These are phyloP conservation scores for Psophocarpus tetragonolobus DNA, from an alignment of 306 rosid species.

Conservation along the genomic window DNA sequence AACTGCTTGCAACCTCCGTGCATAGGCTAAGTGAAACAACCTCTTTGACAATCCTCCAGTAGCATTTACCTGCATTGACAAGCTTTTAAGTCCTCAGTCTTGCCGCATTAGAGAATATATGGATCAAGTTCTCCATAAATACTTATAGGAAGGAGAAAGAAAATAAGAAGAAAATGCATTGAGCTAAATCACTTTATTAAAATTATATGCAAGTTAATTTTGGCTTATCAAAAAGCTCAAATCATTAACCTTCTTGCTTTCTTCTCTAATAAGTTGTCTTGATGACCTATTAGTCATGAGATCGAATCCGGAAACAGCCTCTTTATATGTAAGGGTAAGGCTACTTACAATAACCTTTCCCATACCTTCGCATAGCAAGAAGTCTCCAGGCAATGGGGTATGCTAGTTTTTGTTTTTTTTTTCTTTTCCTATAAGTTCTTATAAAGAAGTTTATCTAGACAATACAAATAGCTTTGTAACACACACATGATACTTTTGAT, in stretches of 20 bases:
- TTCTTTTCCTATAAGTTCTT: not conserved
- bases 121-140: not conserved
- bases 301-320: no score
- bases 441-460: not conserved
- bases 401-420: no score
- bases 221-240: not conserved
- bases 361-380: no score
- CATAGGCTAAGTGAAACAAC: constrained; percentile 82
- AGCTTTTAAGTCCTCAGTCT: constrained; percentile 21
- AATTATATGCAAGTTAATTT: not conserved
- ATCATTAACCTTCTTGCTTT: not conserved
- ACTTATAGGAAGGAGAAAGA: not conserved
- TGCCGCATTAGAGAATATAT: not conserved
- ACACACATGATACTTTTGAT: not conserved
- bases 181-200: not conserved
- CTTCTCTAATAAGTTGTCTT: not conserved
- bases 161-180: not conserved
- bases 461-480: not conserved
- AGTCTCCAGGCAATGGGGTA: no score
- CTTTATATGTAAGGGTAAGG: no score
- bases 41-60: constrained; percentile 72
- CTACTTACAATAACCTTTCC: no score
- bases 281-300: no score
- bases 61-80: constrained; percentile 65
- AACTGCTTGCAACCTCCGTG: constrained; percentile 72